These are phyloP conservation scores for Neolentinus lepideus DNA, from an alignment of 1,284 basidiomycete species.

Conservation along the genomic window DNA sequence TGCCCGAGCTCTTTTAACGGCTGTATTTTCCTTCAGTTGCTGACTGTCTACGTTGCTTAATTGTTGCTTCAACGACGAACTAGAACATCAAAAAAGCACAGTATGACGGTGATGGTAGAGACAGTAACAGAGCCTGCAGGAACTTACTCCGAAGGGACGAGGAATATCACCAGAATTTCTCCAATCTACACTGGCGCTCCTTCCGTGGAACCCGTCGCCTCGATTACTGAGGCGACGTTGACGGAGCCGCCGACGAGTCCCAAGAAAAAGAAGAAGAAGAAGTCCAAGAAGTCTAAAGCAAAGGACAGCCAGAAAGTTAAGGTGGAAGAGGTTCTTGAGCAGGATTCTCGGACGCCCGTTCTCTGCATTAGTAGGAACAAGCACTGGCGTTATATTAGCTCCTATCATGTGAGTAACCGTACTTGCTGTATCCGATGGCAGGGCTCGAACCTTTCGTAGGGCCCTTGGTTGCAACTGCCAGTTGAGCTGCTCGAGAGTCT, in stretches of 20 bases:
- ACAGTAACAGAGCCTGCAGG: not conserved
- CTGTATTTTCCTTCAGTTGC: too few relatives aligned
- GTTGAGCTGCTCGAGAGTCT: conserved; percentile 77
- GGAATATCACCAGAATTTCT: conserved; percentile 4
- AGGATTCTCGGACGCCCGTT: conserved; percentile 42
- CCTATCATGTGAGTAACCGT: conserved; percentile 61
- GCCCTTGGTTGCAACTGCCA: conserved; percentile 82
- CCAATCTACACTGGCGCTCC: conserved; percentile 17
- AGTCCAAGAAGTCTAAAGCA: conserved; percentile 47
- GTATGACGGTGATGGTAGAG: not conserved
- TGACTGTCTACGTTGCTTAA: too few relatives aligned
- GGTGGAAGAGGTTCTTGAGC: conserved; percentile 15
- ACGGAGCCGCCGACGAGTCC: not conserved
- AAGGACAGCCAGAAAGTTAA: conserved; percentile 28
- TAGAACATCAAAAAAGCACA: not conserved
- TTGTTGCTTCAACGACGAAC: too few relatives aligned
- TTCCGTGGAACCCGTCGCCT: conserved; percentile 13
- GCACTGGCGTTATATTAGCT: conserved; percentile 83
- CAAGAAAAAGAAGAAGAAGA: conserved; percentile 76
- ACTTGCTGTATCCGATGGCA: not conserved
- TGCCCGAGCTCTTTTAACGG: too few relatives aligned
- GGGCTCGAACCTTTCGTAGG: conserved; percentile 32
- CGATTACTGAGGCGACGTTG: not conserved
- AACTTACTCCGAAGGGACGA: not conserved
- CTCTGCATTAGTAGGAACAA: conserved; percentile 81